Percentiles rank a stretch among this genome's conserved stretches.
These are phyloP conservation scores for Sporisorium scitamineum DNA, from an alignment of 1,284 basidiomycete genomes.

Conservation along the genomic window DNA sequence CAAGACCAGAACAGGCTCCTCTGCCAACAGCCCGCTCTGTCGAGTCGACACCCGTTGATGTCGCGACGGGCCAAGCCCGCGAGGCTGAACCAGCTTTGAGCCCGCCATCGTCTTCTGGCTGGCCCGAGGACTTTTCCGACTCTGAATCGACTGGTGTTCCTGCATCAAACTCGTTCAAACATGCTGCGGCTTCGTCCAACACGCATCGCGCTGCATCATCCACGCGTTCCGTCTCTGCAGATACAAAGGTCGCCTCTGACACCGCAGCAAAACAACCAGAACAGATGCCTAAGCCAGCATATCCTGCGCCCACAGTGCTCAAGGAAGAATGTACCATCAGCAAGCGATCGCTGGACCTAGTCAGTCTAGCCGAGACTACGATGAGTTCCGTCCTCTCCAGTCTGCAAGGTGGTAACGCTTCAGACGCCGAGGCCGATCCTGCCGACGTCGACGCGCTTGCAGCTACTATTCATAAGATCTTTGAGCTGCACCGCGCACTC, in stretches of 20 bases:
- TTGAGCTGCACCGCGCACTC: conserved; percentile 85
- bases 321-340: conserved; percentile 51
- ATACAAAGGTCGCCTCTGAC: not conserved
- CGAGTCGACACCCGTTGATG: not conserved
- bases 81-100: not conserved
- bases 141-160: conserved; percentile 11
- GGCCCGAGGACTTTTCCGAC: conserved; percentile 31
- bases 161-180: not conserved
- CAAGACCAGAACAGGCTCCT: not conserved
- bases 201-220: conserved; percentile 2
- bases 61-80: not conserved
- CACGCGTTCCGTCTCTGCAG: conserved; percentile 2
- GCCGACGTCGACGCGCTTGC: conserved; percentile 31
- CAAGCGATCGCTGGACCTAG: conserved; percentile 43
- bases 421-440: not conserved
- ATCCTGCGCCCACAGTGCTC: not conserved
- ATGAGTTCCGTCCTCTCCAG: conserved; percentile 26
- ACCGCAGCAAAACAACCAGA: not conserved
- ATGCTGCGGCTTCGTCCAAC: not conserved
- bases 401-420: conserved; percentile 1
- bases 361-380: conserved; percentile 32
- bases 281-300: not conserved
- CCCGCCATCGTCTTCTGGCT: conserved; percentile 22
- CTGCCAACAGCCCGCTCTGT: not conserved
- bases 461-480: conserved; percentile 71